A percentile compares a stretch with the other conserved stretches of the same genome.
These are phyloP conservation scores for Oryza glumipatula DNA, from an alignment of 176 grass and related monocot genomes.

Conservation along the genomic window DNA sequence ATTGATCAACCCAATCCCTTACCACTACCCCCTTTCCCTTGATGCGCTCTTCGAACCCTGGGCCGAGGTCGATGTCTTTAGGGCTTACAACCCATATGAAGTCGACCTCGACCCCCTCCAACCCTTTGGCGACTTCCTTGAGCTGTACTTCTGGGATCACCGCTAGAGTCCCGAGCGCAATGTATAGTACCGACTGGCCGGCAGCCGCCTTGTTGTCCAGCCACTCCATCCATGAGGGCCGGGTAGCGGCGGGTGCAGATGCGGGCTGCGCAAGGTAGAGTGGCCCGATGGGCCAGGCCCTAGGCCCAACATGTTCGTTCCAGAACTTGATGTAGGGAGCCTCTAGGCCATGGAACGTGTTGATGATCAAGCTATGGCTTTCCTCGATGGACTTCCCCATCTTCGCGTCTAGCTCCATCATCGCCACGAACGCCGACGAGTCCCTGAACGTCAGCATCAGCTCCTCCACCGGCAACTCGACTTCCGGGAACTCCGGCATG, in stretches of 20 bases:
- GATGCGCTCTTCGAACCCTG: slow-evolving; percentile 44
- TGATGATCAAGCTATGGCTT: slow-evolving; percentile 45
- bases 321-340: slow-evolving; percentile 48
- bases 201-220: slow-evolving; percentile 38
- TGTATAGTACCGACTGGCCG: slow-evolving; percentile 47
- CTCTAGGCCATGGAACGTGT: slow-evolving; percentile 69
- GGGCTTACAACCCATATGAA: slow-evolving; percentile 60
- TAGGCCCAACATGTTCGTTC: background rate
- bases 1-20: slow-evolving; percentile 66
- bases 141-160: slow-evolving; percentile 40
- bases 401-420: slow-evolving; percentile 48
- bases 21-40: slow-evolving; percentile 43
- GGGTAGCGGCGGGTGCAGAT: background rate
- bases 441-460: slow-evolving; percentile 56
- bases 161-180: slow-evolving; percentile 56
- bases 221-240: slow-evolving; percentile 49
- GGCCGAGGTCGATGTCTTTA: slow-evolving; percentile 13
- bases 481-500: slow-evolving; percentile 56
- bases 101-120: slow-evolving; percentile 45
- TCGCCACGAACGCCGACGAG: slow-evolving; percentile 34
- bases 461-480: slow-evolving; percentile 51
- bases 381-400: background rate
- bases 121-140: slow-evolving; percentile 44
- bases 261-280: slow-evolving; percentile 41
- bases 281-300: slow-evolving; percentile 49